phyloP scores from a whole-genome alignment of 768 basidiomycete genomes.

The Suillus americanus region DNA sequence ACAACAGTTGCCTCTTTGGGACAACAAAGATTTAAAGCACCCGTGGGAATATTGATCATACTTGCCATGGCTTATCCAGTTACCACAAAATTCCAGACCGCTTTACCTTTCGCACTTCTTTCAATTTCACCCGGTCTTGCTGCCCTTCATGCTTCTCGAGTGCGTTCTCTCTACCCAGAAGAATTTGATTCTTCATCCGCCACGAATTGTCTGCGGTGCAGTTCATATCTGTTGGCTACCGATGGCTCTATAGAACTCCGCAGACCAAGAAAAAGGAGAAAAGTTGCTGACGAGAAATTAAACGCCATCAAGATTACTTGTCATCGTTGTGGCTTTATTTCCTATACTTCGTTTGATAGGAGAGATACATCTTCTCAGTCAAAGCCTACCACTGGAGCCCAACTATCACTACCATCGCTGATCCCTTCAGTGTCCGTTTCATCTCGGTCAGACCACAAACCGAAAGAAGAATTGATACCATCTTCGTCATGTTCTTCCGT shows the following conservation, averaged over 20 bases:
- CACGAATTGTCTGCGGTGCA: slow-evolving; percentile 54
- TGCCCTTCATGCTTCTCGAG: slow-evolving; percentile 56
- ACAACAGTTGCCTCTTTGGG: slow-evolving; percentile 26
- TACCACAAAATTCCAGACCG: slow-evolving; percentile 45
- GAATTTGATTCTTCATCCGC: slow-evolving; percentile 18
- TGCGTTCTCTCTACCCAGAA: slow-evolving; percentile 30
- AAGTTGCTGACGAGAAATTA: slow-evolving; percentile 12
- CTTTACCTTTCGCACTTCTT: slow-evolving; percentile 49
- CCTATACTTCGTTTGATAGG: slow-evolving; percentile 1
- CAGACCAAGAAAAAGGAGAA: slow-evolving; percentile 29
- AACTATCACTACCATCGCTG: background rate
- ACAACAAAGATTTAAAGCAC: slow-evolving; percentile 18
- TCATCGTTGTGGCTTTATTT: slow-evolving; percentile 19
- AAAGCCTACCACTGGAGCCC: background rate
- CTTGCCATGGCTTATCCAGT: slow-evolving; percentile 11
- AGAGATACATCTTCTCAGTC: background rate
- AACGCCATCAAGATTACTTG: slow-evolving; percentile 18
- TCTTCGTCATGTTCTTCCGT: slow-evolving; percentile 4
- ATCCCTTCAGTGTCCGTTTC: background rate
- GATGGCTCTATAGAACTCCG: slow-evolving; percentile 36
- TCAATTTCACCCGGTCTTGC: slow-evolving; percentile 56
- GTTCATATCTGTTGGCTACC: slow-evolving; percentile 44
- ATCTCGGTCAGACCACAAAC: background rate
- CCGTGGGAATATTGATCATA: slow-evolving; percentile 8
- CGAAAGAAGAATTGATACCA: background rate